Evolutionary conservation across 2,329 filamentous ascomycete species (phyloP).

Genomic region (Aspergillus sp.): DNA sequence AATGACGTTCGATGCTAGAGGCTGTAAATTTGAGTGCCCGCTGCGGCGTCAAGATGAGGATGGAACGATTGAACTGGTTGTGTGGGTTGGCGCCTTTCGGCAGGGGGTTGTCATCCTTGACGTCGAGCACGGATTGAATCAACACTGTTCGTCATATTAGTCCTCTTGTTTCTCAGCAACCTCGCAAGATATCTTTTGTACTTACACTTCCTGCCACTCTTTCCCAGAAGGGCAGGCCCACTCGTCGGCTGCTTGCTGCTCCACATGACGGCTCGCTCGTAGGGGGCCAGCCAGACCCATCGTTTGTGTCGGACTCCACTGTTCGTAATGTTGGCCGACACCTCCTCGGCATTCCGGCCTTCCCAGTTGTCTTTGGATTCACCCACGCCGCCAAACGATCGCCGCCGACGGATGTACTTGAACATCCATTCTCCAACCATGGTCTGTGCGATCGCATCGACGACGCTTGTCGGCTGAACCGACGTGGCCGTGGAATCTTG

Average conservation of each 20-base stretch:
- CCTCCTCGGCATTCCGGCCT: conserved; percentile 63
- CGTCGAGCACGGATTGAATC: conserved; percentile 95
- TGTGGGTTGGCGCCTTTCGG: conserved; percentile 65
- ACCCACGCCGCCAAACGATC: conserved; percentile 80
- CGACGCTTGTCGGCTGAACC: conserved; percentile 73
- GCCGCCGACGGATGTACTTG: conserved; percentile 58
- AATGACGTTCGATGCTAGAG: conserved; percentile 77
- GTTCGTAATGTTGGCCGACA: conserved; percentile 65
- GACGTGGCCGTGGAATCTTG: conserved; percentile 56
- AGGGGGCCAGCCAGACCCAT: conserved; percentile 98
- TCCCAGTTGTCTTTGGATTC: conserved; percentile 48
- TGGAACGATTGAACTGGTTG: conserved; percentile 81
- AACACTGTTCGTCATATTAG: conserved; percentile 58
- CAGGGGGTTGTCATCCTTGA: conserved; percentile 86
- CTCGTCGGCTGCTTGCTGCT: conserved; percentile 94
- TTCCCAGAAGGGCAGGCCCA: conserved; percentile 85
- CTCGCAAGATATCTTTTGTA: conserved; percentile 25
- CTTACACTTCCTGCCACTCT: conserved; percentile 91
- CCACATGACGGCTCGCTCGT: conserved; percentile 95
- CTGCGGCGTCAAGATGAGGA: conserved; percentile 89
- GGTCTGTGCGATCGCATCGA: conserved; percentile 94
- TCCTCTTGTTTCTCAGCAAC: conserved; percentile 1
- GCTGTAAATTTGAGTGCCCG: conserved; percentile 95
- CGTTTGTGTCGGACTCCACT: conserved; percentile 78
- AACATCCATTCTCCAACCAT: conserved; percentile 83